phyloP scores from a whole-genome alignment of 441 rosid genomes.

The Syzygium malaccense region DNA sequence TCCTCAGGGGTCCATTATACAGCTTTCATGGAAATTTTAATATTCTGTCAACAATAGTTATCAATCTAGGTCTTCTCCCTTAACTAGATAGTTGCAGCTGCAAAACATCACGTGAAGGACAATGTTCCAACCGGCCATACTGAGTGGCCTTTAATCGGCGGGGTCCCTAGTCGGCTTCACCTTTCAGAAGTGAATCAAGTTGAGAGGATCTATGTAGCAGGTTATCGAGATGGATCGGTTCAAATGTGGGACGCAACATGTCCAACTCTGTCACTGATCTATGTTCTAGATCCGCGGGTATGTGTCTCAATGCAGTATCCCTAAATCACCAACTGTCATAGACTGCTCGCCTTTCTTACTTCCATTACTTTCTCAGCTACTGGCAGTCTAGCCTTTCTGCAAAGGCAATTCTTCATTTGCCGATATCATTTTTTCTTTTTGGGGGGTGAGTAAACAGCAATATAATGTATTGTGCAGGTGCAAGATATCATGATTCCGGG shows the following conservation, averaged over 20 bases:
- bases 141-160: slow-evolving; percentile 62
- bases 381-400: neutral
- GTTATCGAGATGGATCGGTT: slow-evolving; percentile 58
- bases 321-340: slow-evolving; percentile 2
- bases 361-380: neutral
- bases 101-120: slow-evolving; percentile 37
- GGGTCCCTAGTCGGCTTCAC: slow-evolving; percentile 39
- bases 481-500: slow-evolving; percentile 26
- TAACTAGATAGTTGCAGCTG: slow-evolving; percentile 44
- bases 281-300: slow-evolving; percentile 36
- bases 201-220: slow-evolving; percentile 51
- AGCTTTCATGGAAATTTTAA: neutral
- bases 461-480: slow-evolving; percentile 32
- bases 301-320: neutral
- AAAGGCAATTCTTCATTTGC: neutral
- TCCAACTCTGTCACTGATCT: slow-evolving; percentile 39
- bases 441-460: neutral
- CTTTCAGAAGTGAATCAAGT: slow-evolving; percentile 35
- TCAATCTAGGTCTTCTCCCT: neutral
- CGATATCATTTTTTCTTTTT: neutral
- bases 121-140: slow-evolving; percentile 21
- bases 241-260: slow-evolving; percentile 64
- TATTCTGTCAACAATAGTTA: neutral
- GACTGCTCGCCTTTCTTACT: neutral
- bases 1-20: neutral